phyloP scores from a whole-genome alignment of 768 basidiomycete genomes.

The Podaxis mareebaensis region DNA sequence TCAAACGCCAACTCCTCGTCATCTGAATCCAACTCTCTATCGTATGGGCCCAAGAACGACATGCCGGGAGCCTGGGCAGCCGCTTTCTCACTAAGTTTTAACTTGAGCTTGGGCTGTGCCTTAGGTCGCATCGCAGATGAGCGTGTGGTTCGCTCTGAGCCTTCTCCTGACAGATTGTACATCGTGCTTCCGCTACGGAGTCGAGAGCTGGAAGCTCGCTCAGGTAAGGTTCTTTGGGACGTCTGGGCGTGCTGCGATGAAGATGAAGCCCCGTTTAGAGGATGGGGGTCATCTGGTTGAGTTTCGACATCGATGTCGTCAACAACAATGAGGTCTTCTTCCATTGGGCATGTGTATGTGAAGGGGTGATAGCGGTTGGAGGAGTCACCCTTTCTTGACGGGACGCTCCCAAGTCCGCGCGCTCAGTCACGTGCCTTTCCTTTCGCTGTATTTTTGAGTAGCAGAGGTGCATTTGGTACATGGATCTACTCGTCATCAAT shows the following conservation, averaged over 20 bases:
- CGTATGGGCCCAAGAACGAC: slow-evolving; percentile 89
- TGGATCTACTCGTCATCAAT: no score
- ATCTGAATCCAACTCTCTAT: slow-evolving; percentile 93
- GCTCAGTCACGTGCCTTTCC: slow-evolving; percentile 15
- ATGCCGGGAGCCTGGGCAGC: slow-evolving; percentile 80
- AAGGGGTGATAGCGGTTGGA: not conserved
- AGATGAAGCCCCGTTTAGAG: slow-evolving; percentile 16
- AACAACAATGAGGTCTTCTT: slow-evolving; percentile 64
- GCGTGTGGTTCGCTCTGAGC: slow-evolving; percentile 56
- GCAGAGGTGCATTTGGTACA: no score
- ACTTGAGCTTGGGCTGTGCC: slow-evolving; percentile 77
- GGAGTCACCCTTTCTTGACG: not conserved
- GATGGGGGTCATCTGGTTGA: slow-evolving; percentile 36
- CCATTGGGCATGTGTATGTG: slow-evolving; percentile 32
- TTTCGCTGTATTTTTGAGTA: not conserved
- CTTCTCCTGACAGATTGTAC: slow-evolving; percentile 28
- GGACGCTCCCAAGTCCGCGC: not conserved
- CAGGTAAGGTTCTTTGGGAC: slow-evolving; percentile 18
- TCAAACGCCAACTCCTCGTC: slow-evolving; percentile 95
- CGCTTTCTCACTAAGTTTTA: slow-evolving; percentile 84
- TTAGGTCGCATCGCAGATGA: slow-evolving; percentile 50
- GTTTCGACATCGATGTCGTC: slow-evolving; percentile 51
- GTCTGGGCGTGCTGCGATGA: slow-evolving; percentile 9
- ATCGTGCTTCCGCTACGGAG: slow-evolving; percentile 36
- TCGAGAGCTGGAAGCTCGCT: slow-evolving; percentile 30